Evolutionary conservation across 495 filamentous ascomycete genomes (phyloP).

Genomic region (Aspergillus nanangensis): DNA sequence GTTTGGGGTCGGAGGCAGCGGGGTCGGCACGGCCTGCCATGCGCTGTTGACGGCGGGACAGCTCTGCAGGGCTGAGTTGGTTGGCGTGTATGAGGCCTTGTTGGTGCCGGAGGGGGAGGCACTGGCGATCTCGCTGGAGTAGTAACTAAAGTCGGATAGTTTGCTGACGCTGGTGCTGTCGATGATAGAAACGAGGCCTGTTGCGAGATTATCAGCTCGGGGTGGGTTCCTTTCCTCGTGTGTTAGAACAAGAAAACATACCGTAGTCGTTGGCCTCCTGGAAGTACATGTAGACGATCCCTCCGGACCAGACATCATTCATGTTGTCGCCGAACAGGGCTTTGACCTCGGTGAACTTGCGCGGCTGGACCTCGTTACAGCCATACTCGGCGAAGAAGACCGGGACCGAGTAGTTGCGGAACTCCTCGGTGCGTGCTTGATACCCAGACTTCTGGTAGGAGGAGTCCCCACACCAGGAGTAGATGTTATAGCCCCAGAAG

Average conservation of each 20-base stretch:
- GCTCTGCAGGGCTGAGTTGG: constrained; percentile 63
- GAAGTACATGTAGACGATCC: constrained; percentile 98
- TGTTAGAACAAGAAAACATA: constrained; percentile 33
- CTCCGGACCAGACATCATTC: constrained; percentile 83
- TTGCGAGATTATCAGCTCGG: background rate
- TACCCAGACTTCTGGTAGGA: constrained; percentile 71
- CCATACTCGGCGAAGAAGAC: constrained; percentile 98
- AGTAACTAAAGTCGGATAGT: constrained; percentile 68
- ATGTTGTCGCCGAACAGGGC: constrained; percentile 78
- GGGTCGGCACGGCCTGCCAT: constrained; percentile 64
- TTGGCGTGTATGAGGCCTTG: constrained; percentile 66
- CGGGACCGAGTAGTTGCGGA: constrained; percentile 80
- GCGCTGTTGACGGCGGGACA: constrained; percentile 62
- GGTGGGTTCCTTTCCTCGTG: too few relatives aligned
- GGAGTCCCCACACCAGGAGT: constrained; percentile 92
- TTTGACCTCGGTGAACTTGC: constrained; percentile 80
- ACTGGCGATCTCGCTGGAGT: constrained; percentile 64
- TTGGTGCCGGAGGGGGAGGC: constrained; percentile 62
- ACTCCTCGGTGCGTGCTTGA: constrained; percentile 73
- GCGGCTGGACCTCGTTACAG: constrained; percentile 74
- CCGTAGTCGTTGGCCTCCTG: constrained; percentile 88
- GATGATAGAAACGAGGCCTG: constrained; percentile 66
- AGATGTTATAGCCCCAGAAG: constrained; percentile 99
- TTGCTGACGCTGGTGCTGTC: constrained; percentile 54
- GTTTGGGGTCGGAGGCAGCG: constrained; percentile 79